Evolutionary conservation across 2,329 filamentous ascomycete species (phyloP).

Genomic region (Amauroascus verrucosus): DNA sequence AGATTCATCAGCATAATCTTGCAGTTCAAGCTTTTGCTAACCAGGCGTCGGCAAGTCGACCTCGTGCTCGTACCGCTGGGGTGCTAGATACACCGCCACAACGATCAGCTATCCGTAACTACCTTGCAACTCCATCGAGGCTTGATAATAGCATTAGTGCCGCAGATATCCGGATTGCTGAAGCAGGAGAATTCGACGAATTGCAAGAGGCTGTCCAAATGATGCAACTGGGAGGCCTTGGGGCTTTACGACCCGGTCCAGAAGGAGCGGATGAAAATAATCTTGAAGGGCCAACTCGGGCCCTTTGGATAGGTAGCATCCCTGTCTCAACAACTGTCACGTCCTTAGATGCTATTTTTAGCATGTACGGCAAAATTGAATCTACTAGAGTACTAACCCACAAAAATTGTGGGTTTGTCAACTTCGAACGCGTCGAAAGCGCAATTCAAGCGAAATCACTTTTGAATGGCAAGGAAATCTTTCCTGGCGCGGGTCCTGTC

Average conservation of each 20-base stretch:
- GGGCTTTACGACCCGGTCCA: conserved; percentile 52
- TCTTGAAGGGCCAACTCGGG: conserved; percentile 80
- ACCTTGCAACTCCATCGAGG: conserved; percentile 64
- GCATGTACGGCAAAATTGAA: conserved; percentile 79
- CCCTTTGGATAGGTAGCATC: conserved; percentile 94
- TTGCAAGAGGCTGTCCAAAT: conserved; percentile 72
- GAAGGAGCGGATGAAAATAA: conserved; percentile 66
- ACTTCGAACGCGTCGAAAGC: conserved; percentile 85
- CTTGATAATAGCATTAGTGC: conserved; percentile 67
- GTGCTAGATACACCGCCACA: conserved; percentile 69
- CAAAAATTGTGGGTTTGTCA: conserved; percentile 98
- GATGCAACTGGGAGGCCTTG: conserved; percentile 55
- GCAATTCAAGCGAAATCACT: conserved; percentile 77
- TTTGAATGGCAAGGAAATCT: conserved; percentile 95
- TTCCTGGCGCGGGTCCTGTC: conserved; percentile 88
- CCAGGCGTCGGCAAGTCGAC: conserved; percentile 69
- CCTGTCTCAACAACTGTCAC: conserved; percentile 94
- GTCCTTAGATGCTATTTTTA: conserved; percentile 89
- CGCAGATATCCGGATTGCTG: conserved; percentile 61
- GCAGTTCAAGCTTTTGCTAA: conserved; percentile 87
- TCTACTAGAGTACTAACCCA: conserved; percentile 90
- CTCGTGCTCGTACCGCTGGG: conserved; percentile 81
- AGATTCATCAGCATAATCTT: conserved; percentile 82
- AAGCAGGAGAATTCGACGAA: conserved; percentile 69
- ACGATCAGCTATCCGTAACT: conserved; percentile 56